A percentile compares a stretch with the other conserved stretches of the same genome.
These are phyloP conservation scores for Saprolegnia parasitica DNA, from an alignment of 352 stramenopile species.

Conservation along the genomic window DNA sequence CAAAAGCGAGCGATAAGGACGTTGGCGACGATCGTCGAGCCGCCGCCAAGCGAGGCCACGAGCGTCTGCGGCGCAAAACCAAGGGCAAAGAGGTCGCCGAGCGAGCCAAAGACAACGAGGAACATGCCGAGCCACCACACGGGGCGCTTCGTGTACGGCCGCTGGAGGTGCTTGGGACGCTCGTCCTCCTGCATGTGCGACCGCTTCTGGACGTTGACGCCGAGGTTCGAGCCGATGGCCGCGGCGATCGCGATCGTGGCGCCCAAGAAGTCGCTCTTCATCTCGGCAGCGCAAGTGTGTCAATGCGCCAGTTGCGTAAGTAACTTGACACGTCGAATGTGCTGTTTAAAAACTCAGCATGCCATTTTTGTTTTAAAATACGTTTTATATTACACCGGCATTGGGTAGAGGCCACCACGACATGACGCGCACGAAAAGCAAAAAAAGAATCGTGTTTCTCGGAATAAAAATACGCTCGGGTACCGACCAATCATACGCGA, in stretches of 20 bases:
- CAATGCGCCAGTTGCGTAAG: conserved; percentile 21
- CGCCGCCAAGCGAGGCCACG: conserved; percentile 72
- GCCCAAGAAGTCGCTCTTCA: conserved; percentile 74
- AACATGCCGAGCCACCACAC: conserved; percentile 88
- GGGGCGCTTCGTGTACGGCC: conserved; percentile 76
- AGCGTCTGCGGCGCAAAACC: conserved; percentile 85
- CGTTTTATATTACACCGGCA: neutral
- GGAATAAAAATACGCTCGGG: too few relatives aligned
- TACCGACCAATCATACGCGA: too few relatives aligned
- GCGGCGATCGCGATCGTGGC: conserved; percentile 67
- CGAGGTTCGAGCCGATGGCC: conserved; percentile 84
- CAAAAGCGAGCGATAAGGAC: conserved; percentile 82
- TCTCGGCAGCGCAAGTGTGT: conserved; percentile 28
- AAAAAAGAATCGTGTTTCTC: neutral
- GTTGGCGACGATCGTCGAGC: conserved; percentile 81
- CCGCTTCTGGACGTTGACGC: conserved; percentile 90
- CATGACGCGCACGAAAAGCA: neutral
- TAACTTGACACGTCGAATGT: conserved; percentile 9
- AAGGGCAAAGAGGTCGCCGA: conserved; percentile 83
- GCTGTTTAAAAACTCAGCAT: neutral
- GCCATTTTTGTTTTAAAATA: neutral
- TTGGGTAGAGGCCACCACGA: too few relatives aligned
- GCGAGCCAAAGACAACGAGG: conserved; percentile 69
- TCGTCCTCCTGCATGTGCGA: conserved; percentile 82
- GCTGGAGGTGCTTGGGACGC: conserved; percentile 41